These are phyloP conservation scores for Fusarium pseudograminearum DNA, from an alignment of 2,329 filamentous ascomycete genomes.

Conservation along the genomic window DNA sequence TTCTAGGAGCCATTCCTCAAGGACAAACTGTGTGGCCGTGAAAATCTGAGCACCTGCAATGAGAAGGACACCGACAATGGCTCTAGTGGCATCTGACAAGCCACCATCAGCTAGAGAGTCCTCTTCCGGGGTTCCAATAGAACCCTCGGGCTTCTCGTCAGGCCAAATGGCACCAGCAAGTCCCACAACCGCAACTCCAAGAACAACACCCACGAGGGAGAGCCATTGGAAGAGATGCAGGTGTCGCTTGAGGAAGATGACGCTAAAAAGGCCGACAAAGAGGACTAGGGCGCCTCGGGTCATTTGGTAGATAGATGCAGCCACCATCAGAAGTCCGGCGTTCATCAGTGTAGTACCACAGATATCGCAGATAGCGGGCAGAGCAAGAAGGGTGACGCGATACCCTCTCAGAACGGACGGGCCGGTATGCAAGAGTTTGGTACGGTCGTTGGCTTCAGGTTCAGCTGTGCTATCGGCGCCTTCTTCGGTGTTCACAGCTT, in stretches of 20 bases:
- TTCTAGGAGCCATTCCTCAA: slow-evolving; percentile 92
- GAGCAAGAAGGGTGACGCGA: slow-evolving; percentile 79
- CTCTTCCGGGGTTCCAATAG: slow-evolving; percentile 49
- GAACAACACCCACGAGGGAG: slow-evolving; percentile 85
- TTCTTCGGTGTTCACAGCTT: slow-evolving; percentile 68
- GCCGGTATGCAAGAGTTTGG: slow-evolving; percentile 62
- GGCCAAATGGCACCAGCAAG: slow-evolving; percentile 86
- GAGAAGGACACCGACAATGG: slow-evolving; percentile 85
- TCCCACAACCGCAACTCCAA: slow-evolving; percentile 90
- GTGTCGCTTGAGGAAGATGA: slow-evolving; percentile 85
- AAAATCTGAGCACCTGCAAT: slow-evolving; percentile 97
- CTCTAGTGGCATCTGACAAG: slow-evolving; percentile 56
- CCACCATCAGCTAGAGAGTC: slow-evolving; percentile 57
- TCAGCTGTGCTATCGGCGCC: slow-evolving; percentile 60
- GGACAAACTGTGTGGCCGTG: slow-evolving; percentile 94
- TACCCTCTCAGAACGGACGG: slow-evolving; percentile 76
- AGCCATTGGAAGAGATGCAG: slow-evolving; percentile 93
- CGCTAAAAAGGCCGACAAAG: slow-evolving; percentile 95
- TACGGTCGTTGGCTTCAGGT: slow-evolving; percentile 50
- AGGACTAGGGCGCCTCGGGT: slow-evolving; percentile 93
- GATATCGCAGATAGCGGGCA: slow-evolving; percentile 94
- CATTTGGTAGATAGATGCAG: slow-evolving; percentile 98
- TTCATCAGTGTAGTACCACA: slow-evolving; percentile 98
- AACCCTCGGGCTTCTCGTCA: slow-evolving; percentile 66
- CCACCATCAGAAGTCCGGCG: slow-evolving; percentile 90